Evolutionary conservation across 2,329 filamentous ascomycete species (phyloP).

Genomic region (Cladosporium sp.): DNA sequence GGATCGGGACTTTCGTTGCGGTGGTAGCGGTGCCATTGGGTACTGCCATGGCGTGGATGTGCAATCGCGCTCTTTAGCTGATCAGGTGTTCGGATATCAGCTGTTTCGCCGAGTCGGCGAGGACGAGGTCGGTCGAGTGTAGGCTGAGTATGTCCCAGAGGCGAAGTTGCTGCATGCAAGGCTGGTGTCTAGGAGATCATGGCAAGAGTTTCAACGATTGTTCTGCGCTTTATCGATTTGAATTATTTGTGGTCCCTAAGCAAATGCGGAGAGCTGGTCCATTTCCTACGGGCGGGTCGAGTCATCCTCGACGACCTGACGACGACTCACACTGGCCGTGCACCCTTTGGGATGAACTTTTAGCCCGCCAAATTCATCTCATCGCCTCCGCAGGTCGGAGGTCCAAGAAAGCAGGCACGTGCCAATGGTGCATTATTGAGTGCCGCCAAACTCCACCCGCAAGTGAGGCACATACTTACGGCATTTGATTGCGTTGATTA

Average conservation of each 20-base stretch:
- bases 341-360: neutral
- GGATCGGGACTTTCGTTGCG: slow-evolving; percentile 68
- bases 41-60: slow-evolving; percentile 15
- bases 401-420: too few species aligned
- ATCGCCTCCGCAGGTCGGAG: too few species aligned
- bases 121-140: slow-evolving; percentile 23
- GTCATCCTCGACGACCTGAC: slow-evolving; percentile 10
- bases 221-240: too few species aligned
- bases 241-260: slow-evolving; percentile 8
- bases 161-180: slow-evolving; percentile 28
- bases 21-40: slow-evolving; percentile 22
- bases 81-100: slow-evolving; percentile 26
- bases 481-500: too few species aligned
- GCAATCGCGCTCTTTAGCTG: slow-evolving; percentile 23
- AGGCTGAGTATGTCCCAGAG: slow-evolving; percentile 27
- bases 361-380: neutral
- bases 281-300: neutral
- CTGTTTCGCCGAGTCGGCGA: slow-evolving; percentile 22
- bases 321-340: slow-evolving; percentile 4
- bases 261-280: neutral
- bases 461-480: too few species aligned
- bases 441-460: too few species aligned
- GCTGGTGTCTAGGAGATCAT: neutral
- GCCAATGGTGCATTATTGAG: too few species aligned
- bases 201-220: too few species aligned